Conservation (phyloP, 441 rosid genomes). For the Populus trichocarpa region DNA sequence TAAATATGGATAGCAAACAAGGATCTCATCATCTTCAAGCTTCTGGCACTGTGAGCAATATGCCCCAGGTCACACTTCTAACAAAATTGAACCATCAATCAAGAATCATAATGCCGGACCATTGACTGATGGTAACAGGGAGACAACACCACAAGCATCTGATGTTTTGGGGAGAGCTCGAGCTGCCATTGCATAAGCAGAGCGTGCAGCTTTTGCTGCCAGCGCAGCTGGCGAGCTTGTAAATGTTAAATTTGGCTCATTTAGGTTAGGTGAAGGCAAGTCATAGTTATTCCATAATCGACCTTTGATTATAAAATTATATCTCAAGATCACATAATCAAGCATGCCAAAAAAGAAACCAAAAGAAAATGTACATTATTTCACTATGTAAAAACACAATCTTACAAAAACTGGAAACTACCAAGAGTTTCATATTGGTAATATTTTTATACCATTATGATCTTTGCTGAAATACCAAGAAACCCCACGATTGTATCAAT, state of each 20-base stretch:
- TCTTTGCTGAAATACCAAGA: not conserved
- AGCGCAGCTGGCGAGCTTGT: slow-evolving; percentile 57
- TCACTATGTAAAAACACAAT: not conserved
- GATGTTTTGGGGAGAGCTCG: slow-evolving; percentile 75
- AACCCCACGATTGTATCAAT: not conserved
- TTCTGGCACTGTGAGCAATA: slow-evolving; percentile 18
- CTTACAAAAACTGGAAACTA: not conserved
- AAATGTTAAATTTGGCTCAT: slow-evolving; percentile 44
- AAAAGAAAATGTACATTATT: not conserved
- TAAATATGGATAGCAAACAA: slow-evolving; percentile 23
- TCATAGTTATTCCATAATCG: slow-evolving; percentile 5
- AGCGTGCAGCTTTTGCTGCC: slow-evolving; percentile 40
- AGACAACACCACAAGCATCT: slow-evolving; percentile 32
- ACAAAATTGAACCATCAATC: slow-evolving; percentile 35
- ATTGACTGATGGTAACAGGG: slow-evolving; percentile 29
- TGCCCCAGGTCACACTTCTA: slow-evolving; percentile 15
- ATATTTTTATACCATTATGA: not conserved
- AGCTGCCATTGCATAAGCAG: slow-evolving; percentile 81
- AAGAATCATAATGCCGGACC: slow-evolving; percentile 20
- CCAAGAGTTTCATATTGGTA: not conserved
- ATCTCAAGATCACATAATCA: not conserved
- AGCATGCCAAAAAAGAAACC: not conserved
- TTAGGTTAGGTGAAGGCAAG: slow-evolving; percentile 33
- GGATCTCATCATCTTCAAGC: slow-evolving; percentile 35
- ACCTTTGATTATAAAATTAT: not conserved